A percentile compares a stretch with the other conserved stretches of the same genome.
phyloP scores from a whole-genome alignment of 345 rosid species.

The Erucastrum elatum region DNA sequence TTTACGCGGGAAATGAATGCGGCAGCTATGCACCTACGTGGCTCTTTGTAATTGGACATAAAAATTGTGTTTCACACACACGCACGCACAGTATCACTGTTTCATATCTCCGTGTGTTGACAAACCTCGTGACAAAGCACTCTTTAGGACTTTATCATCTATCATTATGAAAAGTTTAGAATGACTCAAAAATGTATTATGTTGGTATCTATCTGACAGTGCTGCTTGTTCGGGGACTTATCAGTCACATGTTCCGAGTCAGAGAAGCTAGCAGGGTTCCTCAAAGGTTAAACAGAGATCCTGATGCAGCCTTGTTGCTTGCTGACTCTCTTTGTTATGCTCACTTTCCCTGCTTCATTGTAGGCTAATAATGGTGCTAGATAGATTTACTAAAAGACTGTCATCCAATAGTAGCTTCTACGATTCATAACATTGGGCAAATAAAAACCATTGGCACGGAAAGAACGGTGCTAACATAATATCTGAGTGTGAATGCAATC shows the following conservation, averaged over 20 bases:
- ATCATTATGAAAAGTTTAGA: not conserved
- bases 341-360: slow-evolving; percentile 15
- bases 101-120: no score
- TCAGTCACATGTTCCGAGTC: slow-evolving; percentile 81
- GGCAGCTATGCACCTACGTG: not conserved
- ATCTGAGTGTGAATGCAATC: not conserved
- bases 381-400: slow-evolving; percentile 1
- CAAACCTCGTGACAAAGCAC: no score
- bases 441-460: not conserved
- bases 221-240: slow-evolving; percentile 84
- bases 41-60: not conserved
- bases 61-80: no score
- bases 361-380: slow-evolving; percentile 20
- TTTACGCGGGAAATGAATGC: not conserved
- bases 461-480: not conserved
- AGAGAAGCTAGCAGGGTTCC: slow-evolving; percentile 68
- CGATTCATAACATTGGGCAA: not conserved
- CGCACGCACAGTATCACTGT: no score
- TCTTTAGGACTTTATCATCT: not conserved
- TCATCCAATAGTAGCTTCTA: not conserved
- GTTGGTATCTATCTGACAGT: slow-evolving; percentile 48
- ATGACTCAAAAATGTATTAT: not conserved
- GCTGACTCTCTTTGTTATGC: slow-evolving; percentile 2
- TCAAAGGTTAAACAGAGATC: slow-evolving; percentile 57
- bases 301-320: slow-evolving; percentile 29